A percentile compares a stretch with the other conserved stretches of the same genome.
Evolutionary conservation across 139 green algal genomes (phyloP).

Genomic region (Astrephomene gubernaculifera): DNA sequence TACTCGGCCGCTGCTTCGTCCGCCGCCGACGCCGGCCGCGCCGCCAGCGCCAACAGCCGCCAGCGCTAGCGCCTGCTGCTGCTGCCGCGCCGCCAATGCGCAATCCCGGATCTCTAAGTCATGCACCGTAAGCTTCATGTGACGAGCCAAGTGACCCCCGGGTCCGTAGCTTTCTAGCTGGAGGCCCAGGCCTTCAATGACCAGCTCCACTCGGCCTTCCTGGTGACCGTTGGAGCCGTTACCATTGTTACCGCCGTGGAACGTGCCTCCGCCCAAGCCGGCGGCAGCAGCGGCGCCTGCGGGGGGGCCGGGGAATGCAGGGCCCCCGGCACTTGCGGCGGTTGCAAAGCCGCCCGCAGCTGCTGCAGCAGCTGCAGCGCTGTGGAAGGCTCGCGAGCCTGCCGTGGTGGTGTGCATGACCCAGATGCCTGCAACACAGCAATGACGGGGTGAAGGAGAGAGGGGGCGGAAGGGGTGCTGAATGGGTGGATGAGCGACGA

Average conservation of each 20-base stretch:
- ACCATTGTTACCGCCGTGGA: no score
- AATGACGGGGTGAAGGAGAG: no score
- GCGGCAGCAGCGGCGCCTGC: not conserved
- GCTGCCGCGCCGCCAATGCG: not conserved
- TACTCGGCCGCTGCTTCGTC: constrained; percentile 20
- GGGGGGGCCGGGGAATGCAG: not conserved
- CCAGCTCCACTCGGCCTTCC: constrained; percentile 65
- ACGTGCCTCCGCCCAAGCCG: not conserved
- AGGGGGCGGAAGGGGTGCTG: no score
- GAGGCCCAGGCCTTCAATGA: constrained; percentile 62
- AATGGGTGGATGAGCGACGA: no score
- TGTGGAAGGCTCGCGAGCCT: no score
- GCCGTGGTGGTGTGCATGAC: constrained; percentile 50
- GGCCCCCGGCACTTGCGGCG: not conserved
- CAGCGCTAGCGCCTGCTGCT: constrained; percentile 6
- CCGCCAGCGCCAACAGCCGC: constrained; percentile 9
- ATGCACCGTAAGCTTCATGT: constrained; percentile 56
- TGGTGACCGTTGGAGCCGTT: constrained; percentile 6
- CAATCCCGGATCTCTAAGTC: constrained; percentile 63
- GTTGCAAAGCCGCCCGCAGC: not conserved
- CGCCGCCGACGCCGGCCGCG: constrained; percentile 6
- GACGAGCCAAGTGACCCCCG: constrained; percentile 50
- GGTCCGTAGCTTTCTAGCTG: constrained; percentile 46
- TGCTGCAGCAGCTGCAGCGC: not conserved
- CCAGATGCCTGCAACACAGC: constrained; percentile 42